Conservation (phyloP, 805 yeast species). For the Wickerhamiella slavikovae region DNA sequence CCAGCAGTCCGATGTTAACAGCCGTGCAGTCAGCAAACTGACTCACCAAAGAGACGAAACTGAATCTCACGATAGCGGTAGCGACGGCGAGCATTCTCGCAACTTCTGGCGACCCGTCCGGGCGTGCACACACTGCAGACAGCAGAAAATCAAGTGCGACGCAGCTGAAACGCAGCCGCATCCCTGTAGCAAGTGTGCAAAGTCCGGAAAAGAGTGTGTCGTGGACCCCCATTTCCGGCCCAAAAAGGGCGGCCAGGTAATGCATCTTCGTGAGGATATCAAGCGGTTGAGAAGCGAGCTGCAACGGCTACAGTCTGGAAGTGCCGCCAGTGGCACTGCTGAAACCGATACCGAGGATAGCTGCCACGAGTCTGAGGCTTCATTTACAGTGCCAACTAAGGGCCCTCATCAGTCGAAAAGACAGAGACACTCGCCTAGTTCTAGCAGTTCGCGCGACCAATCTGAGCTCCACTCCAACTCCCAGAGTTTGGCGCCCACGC, state of each 20-base stretch:
- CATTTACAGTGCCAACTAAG: background rate
- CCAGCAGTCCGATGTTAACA: too few relatives aligned
- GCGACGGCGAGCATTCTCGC: too few relatives aligned
- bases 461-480: too few relatives aligned
- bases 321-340: conserved; percentile 8
- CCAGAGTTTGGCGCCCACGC: conserved; percentile 1
- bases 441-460: too few relatives aligned
- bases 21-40: too few relatives aligned
- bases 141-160: conserved; percentile 83
- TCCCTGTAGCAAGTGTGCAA: conserved; percentile 66
- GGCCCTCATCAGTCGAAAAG: conserved; percentile 7
- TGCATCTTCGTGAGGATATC: conserved; percentile 63
- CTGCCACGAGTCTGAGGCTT: too few relatives aligned
- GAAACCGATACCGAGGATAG: conserved; percentile 5
- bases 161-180: conserved; percentile 67
- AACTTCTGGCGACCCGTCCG: conserved; percentile 83
- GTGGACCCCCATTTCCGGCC: conserved; percentile 86
- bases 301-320: conserved; percentile 44
- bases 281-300: conserved; percentile 54
- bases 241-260: conserved; percentile 78
- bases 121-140: conserved; percentile 85
- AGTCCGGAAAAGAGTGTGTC: conserved; percentile 63
- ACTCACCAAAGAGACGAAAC: too few relatives aligned
- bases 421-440: background rate
- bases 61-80: too few relatives aligned